Conservation (phyloP, 2,329 filamentous ascomycete species). For the Penicillium expansum region DNA sequence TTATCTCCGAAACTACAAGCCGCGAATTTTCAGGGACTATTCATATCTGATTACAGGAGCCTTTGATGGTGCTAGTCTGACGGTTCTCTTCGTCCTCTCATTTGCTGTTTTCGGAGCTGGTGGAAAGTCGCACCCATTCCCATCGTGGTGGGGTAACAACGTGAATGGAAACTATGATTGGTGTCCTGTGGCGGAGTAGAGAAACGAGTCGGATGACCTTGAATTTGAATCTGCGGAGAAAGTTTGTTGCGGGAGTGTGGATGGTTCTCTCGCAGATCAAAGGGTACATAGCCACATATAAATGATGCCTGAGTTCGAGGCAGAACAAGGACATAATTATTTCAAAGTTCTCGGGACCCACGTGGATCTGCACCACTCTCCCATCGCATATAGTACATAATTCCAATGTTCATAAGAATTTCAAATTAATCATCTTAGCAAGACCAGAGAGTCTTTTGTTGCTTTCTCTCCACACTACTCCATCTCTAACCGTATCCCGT, state of each 20-base stretch:
- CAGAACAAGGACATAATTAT: background rate
- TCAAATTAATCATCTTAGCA: background rate
- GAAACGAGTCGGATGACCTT: background rate
- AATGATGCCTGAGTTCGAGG: too few species aligned
- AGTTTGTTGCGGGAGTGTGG: background rate
- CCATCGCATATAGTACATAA: background rate
- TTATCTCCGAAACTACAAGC: slow-evolving; percentile 54
- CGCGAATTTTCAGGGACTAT: slow-evolving; percentile 54
- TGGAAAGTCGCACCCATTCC: slow-evolving; percentile 46
- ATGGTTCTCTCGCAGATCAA: background rate
- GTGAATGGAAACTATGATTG: slow-evolving; percentile 49
- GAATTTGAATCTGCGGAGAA: too few species aligned
- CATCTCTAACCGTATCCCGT: background rate
- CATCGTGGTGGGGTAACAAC: slow-evolving; percentile 57
- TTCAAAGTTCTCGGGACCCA: background rate
- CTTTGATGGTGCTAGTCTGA: slow-evolving; percentile 52
- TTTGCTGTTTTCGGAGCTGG: slow-evolving; percentile 58
- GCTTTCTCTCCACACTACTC: background rate
- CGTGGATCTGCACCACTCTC: background rate
- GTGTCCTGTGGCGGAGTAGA: slow-evolving; percentile 42
- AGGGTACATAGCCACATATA: background rate
- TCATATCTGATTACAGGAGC: slow-evolving; percentile 55
- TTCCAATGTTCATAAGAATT: background rate
- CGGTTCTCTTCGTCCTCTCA: slow-evolving; percentile 53
- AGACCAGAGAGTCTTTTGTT: background rate